These are phyloP conservation scores for Gossypium herbaceum DNA, from an alignment of 345 rosid genomes.

Conservation along the genomic window DNA sequence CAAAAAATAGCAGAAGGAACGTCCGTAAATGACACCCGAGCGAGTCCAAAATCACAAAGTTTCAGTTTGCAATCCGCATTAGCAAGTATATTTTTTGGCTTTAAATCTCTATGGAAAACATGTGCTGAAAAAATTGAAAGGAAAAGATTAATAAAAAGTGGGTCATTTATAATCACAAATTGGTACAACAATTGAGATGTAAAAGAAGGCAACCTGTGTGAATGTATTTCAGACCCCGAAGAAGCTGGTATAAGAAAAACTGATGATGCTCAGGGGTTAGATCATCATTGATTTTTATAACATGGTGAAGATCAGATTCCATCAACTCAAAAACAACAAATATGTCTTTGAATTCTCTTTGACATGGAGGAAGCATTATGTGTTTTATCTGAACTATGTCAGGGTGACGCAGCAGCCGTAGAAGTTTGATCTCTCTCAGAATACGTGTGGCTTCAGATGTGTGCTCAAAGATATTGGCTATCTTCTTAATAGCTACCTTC, in stretches of 20 bases:
- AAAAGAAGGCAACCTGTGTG: conserved; percentile 67
- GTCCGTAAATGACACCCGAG: conserved; percentile 89
- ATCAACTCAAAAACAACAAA: conserved; percentile 95
- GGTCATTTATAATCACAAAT: background rate
- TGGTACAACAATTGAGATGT: conserved; percentile 10
- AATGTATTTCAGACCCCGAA: conserved; percentile 85
- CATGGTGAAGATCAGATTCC: conserved; percentile 97
- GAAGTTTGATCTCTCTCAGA: conserved; percentile 91
- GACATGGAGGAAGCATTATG: conserved; percentile 95
- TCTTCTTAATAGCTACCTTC: conserved; percentile 94
- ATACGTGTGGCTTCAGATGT: conserved; percentile 66
- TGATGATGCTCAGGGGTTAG: conserved; percentile 91
- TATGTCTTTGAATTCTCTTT: conserved; percentile 87
- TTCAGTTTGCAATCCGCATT: conserved; percentile 97
- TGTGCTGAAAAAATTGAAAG: conserved; percentile 50
- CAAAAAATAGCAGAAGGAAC: conserved; percentile 95
- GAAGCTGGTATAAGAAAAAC: conserved; percentile 98
- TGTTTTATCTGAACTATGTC: conserved; percentile 92
- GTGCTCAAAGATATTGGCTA: conserved; percentile 86
- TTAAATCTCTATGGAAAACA: conserved; percentile 93
- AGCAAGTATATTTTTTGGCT: conserved; percentile 94
- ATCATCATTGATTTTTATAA: conserved; percentile 81
- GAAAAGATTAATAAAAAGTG: conserved; percentile 6
- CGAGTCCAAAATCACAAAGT: conserved; percentile 97
- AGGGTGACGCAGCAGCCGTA: conserved; percentile 74